These are phyloP conservation scores for Malus orientalis DNA, from an alignment of 306 rosid species.

Conservation along the genomic window DNA sequence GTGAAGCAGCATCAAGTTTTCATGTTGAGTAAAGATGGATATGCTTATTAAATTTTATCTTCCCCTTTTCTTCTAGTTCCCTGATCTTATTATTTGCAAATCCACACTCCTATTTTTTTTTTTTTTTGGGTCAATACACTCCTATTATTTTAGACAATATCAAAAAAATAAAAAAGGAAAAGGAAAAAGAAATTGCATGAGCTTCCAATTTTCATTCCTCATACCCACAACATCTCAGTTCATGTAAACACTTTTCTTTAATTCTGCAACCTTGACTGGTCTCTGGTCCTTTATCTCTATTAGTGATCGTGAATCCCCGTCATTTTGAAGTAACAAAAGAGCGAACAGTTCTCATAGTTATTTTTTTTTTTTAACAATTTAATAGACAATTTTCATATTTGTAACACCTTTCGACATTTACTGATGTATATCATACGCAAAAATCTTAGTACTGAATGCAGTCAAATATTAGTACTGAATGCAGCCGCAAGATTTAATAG, in stretches of 20 bases:
- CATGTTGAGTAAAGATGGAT: background rate
- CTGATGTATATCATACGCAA: background rate
- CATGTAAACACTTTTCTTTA: background rate
- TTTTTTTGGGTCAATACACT: background rate
- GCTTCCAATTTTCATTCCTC: background rate
- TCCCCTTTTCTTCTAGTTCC: background rate
- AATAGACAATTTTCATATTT: background rate
- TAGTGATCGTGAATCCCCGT: background rate
- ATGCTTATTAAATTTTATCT: background rate
- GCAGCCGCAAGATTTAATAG: background rate
- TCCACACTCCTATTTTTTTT: background rate
- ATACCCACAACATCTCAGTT: background rate
- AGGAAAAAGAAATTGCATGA: background rate
- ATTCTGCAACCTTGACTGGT: background rate
- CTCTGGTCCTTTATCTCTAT: background rate
- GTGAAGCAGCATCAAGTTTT: background rate
- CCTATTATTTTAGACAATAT: background rate
- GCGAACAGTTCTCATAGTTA: background rate
- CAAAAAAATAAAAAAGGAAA: background rate
- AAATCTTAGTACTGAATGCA: background rate
- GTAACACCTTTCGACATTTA: background rate
- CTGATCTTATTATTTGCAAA: background rate
- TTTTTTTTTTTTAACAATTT: no score
- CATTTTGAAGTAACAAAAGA: background rate
- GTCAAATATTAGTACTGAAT: background rate